Conservation (phyloP, 2,329 filamentous ascomycete species). For the Proliferodiscus dingleyae region DNA sequence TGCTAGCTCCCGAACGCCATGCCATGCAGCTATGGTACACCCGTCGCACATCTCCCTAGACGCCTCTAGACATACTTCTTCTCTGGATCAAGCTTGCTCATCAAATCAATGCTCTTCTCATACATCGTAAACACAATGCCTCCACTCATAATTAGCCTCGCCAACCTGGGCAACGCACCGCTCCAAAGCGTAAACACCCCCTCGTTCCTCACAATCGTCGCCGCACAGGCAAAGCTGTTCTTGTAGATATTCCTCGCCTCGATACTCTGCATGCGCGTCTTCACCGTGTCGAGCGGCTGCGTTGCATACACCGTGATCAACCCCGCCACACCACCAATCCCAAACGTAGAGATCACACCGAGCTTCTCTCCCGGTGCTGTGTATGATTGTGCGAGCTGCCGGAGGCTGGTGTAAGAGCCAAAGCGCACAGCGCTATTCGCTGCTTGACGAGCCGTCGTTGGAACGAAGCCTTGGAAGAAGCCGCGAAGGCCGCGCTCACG, state of each 20-base stretch:
- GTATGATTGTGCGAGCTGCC: constrained; percentile 87
- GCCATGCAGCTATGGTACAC: constrained; percentile 6
- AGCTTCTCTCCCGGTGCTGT: constrained; percentile 93
- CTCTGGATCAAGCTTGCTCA: constrained; percentile 77
- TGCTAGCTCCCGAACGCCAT: constrained; percentile 17
- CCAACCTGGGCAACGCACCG: constrained; percentile 81
- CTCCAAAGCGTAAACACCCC: constrained; percentile 90
- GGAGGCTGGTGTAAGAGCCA: constrained; percentile 82
- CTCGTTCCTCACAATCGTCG: constrained; percentile 81
- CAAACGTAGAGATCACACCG: constrained; percentile 81
- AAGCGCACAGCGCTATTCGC: constrained; percentile 93
- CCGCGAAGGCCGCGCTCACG: constrained; percentile 82
- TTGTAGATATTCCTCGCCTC: constrained; percentile 77
- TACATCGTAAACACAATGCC: constrained; percentile 99
- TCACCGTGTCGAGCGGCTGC: constrained; percentile 82
- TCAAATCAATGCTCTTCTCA: constrained; percentile 89
- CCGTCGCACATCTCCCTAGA: background rate
- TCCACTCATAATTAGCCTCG: constrained; percentile 80
- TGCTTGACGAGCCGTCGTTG: constrained; percentile 89
- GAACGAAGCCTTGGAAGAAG: constrained; percentile 96
- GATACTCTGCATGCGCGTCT: constrained; percentile 97
- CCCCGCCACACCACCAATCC: constrained; percentile 81
- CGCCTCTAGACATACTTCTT: constrained; percentile 65
- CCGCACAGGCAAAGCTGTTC: constrained; percentile 80
- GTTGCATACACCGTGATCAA: constrained; percentile 82